Evolutionary conservation across 371 early-diverging fungal genomes (phyloP), one percentile per base, ranked within the genome.

Genomic region (Nematocida sp.): DNA sequence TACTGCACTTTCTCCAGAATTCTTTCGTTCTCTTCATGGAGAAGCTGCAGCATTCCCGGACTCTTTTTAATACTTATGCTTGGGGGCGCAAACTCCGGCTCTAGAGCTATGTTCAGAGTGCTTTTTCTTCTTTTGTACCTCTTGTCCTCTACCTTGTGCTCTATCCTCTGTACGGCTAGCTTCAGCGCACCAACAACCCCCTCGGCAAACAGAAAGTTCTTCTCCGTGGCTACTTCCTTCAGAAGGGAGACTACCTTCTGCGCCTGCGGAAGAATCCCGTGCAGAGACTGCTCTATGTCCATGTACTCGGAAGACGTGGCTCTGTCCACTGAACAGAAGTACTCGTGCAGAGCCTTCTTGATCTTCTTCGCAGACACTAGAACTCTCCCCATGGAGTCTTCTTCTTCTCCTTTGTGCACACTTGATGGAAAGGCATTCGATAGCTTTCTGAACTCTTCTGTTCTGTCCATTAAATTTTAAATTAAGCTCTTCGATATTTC

Each of bases 381-480:
- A 4, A 43, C 23, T 0, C 11, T 4, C n/a, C 21, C 21, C 7
- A 50, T 11, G 11, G 11, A 4, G 21, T 3, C 7, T 2, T 49
- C 37, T 23, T 37, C 1, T 0, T 32, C 17, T 37, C 1, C 27
- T 19, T 37, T 25, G 1, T 23, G 27, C 13, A 15, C 3, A 13
- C 34, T 19, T 21, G 62, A 7, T 32, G 23, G 45, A 0, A 29
- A 19, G 43, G 41, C 32, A 3, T 15, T 27, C n/a, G 41, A 8
- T 32, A 62, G 13, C 0, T 13, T 40, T 50, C 62, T 49, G 29
- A 49, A 62, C 36, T 70, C 74, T 45, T 57, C 29, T 62, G 74
- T 70, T 38, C 63, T 43, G 32, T 70, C 62, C 74, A 70, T 70
- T 64, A 70, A 62, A 70, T 70, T 70, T 70, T 70, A 70, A 56